Percentiles rank a stretch among this genome's conserved stretches.
phyloP scores from a whole-genome alignment of 495 filamentous ascomycete genomes.

The Penicillium subrubescens region DNA sequence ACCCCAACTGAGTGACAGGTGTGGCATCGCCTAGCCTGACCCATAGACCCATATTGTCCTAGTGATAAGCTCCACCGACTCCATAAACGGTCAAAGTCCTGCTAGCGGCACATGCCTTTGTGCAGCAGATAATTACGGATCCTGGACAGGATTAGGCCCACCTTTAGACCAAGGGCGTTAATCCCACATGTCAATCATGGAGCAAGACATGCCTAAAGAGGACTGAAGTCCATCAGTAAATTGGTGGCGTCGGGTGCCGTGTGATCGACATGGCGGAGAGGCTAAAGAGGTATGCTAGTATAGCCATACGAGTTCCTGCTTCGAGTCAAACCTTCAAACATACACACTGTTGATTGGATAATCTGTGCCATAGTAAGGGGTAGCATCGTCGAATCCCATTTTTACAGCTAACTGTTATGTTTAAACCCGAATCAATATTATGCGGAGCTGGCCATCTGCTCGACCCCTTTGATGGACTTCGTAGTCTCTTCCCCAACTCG shows the following conservation, averaged over 20 bases:
- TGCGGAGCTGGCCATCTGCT: background rate
- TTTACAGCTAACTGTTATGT: background rate
- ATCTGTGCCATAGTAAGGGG: background rate
- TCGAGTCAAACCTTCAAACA: background rate
- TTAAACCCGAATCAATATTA: background rate
- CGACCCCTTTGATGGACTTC: background rate
- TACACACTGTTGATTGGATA: background rate
- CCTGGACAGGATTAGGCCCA: background rate
- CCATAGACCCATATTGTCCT: background rate
- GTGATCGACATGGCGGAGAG: constrained; percentile 18
- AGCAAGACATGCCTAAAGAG: background rate
- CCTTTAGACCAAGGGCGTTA: background rate
- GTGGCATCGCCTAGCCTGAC: background rate
- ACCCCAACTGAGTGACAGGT: background rate
- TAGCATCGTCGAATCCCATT: background rate
- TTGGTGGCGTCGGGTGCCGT: constrained; percentile 12
- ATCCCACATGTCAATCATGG: background rate
- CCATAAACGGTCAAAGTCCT: background rate
- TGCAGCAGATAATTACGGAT: background rate
- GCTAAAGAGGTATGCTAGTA: background rate
- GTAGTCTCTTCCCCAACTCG: background rate
- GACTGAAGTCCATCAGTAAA: constrained; percentile 10
- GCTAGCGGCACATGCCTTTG: background rate
- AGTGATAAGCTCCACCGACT: background rate
- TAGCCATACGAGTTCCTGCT: background rate